Conservation (phyloP, 2,329 filamentous ascomycete species). For the Tolypocladium endophyticum region DNA sequence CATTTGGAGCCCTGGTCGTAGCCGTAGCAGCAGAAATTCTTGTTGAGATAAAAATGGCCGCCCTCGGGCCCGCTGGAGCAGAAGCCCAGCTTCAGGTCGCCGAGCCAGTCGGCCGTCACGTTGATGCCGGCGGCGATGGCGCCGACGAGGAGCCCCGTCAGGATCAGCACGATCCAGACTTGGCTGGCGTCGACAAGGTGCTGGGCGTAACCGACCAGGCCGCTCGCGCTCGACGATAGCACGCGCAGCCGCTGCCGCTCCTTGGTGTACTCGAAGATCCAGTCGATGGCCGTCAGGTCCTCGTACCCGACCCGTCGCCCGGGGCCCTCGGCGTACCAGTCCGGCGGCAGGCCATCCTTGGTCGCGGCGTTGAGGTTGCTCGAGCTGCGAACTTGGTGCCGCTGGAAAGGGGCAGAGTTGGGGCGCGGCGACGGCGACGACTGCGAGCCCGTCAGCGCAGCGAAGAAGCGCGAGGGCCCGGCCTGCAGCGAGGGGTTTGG, state of each 20-base stretch:
- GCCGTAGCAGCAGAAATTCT: slow-evolving; percentile 85
- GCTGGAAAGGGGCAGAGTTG: slow-evolving; percentile 1
- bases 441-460: slow-evolving; percentile 21
- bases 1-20: slow-evolving; percentile 78
- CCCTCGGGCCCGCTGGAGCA: slow-evolving; percentile 67
- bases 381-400: background rate
- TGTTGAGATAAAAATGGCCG: slow-evolving; percentile 84
- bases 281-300: slow-evolving; percentile 94
- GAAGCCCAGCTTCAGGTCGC: slow-evolving; percentile 82
- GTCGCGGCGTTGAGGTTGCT: slow-evolving; percentile 10
- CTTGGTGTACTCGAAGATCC: slow-evolving; percentile 98
- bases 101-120: slow-evolving; percentile 85
- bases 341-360: slow-evolving; percentile 43
- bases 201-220: slow-evolving; percentile 61
- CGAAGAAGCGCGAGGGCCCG: slow-evolving; percentile 35
- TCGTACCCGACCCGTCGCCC: slow-evolving; percentile 89
- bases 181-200: slow-evolving; percentile 76
- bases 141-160: slow-evolving; percentile 77
- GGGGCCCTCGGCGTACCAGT: slow-evolving; percentile 87
- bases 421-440: background rate
- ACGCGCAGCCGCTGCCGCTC: slow-evolving; percentile 81
- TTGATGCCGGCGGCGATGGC: slow-evolving; percentile 81
- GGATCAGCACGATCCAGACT: slow-evolving; percentile 80
- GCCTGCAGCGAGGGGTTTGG: slow-evolving; percentile 40
- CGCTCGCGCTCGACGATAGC: slow-evolving; percentile 57